Conservation (phyloP, 169 alveolate species). For the Eimeria mitis region DNA sequence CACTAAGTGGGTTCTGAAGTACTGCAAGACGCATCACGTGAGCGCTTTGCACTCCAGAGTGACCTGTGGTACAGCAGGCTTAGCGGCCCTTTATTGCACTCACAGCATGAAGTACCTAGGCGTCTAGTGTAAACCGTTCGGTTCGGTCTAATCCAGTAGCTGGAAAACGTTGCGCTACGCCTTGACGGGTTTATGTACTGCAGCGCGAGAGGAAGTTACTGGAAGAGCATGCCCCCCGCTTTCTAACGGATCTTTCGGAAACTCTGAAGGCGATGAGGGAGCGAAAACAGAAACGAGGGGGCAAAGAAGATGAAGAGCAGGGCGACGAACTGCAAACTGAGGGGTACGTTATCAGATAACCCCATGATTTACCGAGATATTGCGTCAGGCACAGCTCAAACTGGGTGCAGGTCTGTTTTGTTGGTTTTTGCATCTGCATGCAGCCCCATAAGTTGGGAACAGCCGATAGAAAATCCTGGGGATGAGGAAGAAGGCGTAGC, state of each 20-base stretch:
- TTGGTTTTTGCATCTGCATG: background rate
- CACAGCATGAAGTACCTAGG: background rate
- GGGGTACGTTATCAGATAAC: slow-evolving; percentile 11
- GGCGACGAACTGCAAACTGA: slow-evolving; percentile 69
- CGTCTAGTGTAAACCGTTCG: no score
- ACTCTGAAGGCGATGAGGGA: slow-evolving; percentile 73
- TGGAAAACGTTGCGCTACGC: slow-evolving; percentile 22
- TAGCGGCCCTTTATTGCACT: background rate
- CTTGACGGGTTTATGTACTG: background rate
- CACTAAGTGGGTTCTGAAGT: slow-evolving; percentile 78
- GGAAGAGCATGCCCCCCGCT: slow-evolving; percentile 79
- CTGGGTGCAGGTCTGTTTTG: background rate
- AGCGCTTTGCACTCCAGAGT: background rate
- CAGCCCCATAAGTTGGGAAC: slow-evolving; percentile 72
- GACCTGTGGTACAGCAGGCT: background rate
- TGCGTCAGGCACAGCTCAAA: background rate
- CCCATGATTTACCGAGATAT: background rate
- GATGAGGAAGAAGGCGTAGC: slow-evolving; percentile 26
- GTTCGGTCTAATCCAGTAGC: background rate
- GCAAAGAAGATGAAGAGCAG: slow-evolving; percentile 63
- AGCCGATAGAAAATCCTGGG: slow-evolving; percentile 27
- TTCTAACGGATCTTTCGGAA: slow-evolving; percentile 62
- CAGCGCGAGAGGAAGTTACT: slow-evolving; percentile 76
- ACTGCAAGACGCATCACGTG: slow-evolving; percentile 76
- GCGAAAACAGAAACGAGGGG: slow-evolving; percentile 54